Evolutionary conservation across 192 early-diverging fungal genomes (phyloP).

Genomic region (Umbelopsis vinacea): DNA sequence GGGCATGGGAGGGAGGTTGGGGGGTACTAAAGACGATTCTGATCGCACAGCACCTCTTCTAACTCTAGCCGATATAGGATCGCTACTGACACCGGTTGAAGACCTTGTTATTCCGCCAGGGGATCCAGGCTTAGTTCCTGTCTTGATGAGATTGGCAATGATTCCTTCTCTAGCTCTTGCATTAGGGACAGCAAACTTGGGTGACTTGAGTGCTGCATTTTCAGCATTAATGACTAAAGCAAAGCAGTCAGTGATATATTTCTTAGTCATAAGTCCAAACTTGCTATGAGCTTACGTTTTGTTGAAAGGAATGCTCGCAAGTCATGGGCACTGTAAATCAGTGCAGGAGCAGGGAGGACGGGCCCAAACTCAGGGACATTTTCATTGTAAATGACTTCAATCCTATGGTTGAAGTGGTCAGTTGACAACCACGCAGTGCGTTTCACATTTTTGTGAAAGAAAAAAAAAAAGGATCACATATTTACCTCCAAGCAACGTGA

Average conservation of each 20-base stretch:
- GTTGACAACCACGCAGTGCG: not conserved
- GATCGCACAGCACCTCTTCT: not conserved
- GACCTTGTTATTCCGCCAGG: not conserved
- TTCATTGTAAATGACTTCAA: slow-evolving; percentile 44
- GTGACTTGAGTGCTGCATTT: slow-evolving; percentile 56
- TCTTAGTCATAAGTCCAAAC: too few relatives aligned
- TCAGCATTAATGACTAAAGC: slow-evolving; percentile 54
- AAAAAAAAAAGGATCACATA: not conserved
- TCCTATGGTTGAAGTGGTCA: slow-evolving; percentile 23
- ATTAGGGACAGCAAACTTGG: slow-evolving; percentile 51
- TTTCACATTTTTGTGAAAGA: not conserved
- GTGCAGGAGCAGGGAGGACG: slow-evolving; percentile 49
- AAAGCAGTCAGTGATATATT: not conserved
- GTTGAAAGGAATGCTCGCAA: slow-evolving; percentile 42
- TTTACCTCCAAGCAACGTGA: slow-evolving; percentile 40
- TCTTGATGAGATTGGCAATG: slow-evolving; percentile 39
- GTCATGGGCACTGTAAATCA: slow-evolving; percentile 44
- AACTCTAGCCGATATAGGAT: not conserved
- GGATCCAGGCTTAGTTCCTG: not conserved
- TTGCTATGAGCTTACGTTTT: slow-evolving; percentile 31
- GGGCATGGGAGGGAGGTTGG: not conserved
- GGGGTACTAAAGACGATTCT: slow-evolving; percentile 1
- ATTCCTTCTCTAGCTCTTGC: slow-evolving; percentile 48
- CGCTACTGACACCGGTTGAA: not conserved
- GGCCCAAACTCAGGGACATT: slow-evolving; percentile 59